A percentile compares a stretch with the other conserved stretches of the same genome.
These are phyloP conservation scores for Globisporangium emineosum DNA, from an alignment of 352 stramenopile genomes.

Conservation along the genomic window DNA sequence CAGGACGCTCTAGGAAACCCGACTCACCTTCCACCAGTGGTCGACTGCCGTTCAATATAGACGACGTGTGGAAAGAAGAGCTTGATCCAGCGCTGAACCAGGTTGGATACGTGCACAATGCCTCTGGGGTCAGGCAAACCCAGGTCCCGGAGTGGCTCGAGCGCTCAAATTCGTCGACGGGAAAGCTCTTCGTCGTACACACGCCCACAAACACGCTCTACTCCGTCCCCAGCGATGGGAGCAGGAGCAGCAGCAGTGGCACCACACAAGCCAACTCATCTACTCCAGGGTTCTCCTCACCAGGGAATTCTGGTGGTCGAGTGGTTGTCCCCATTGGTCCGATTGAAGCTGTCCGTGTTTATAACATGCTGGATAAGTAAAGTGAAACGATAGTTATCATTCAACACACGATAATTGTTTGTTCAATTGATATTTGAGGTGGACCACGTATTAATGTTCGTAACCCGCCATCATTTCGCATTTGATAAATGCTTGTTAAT, in stretches of 20 bases:
- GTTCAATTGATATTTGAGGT: background rate
- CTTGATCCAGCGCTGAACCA: background rate
- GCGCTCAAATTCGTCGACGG: slow-evolving; percentile 8
- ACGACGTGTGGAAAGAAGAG: slow-evolving; percentile 16
- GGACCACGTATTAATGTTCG: background rate
- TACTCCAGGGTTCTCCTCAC: background rate
- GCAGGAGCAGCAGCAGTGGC: background rate
- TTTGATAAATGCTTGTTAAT: background rate
- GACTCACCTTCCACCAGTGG: background rate
- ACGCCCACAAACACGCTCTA: slow-evolving; percentile 17
- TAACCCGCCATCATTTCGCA: background rate
- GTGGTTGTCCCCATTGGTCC: slow-evolving; percentile 20
- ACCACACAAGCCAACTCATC: background rate
- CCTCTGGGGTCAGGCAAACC: slow-evolving; percentile 10
- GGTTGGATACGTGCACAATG: slow-evolving; percentile 14
- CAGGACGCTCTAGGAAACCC: background rate
- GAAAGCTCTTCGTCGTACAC: slow-evolving; percentile 18
- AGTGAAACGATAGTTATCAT: slow-evolving; percentile 1
- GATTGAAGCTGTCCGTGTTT: slow-evolving; percentile 25
- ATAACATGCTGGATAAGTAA: slow-evolving; percentile 16
- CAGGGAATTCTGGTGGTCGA: slow-evolving; percentile 3
- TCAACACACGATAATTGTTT: background rate
- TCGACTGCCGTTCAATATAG: slow-evolving; percentile 7
- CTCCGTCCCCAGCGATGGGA: background rate
- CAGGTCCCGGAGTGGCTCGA: slow-evolving; percentile 18